Conservation (phyloP, 768 basidiomycete species). For the Russula virescens region DNA sequence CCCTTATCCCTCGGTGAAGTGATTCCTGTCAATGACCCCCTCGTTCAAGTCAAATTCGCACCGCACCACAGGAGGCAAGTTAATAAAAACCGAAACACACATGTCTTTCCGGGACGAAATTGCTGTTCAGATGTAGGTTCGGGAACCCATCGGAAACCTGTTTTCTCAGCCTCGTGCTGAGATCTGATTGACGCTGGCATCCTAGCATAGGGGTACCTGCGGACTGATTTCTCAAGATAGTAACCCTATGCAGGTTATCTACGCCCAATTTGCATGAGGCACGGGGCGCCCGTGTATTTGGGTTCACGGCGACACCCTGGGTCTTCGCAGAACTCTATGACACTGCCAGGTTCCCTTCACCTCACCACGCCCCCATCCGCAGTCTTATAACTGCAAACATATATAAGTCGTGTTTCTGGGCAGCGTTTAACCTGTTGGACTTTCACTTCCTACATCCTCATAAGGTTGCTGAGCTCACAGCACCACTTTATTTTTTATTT, state of each 20-base stretch:
- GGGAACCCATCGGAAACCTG: background rate
- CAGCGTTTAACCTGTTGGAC: background rate
- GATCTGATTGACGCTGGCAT: background rate
- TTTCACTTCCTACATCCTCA: slow-evolving; percentile 3
- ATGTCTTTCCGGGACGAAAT: background rate
- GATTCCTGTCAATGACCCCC: background rate
- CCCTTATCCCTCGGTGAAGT: background rate
- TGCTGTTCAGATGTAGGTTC: background rate
- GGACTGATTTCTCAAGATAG: background rate
- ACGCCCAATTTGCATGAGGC: background rate
- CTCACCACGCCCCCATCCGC: slow-evolving; percentile 10
- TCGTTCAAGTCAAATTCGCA: background rate
- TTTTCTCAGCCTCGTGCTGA: background rate
- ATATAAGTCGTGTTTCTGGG: slow-evolving; percentile 9
- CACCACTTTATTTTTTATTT: background rate
- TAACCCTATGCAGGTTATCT: background rate
- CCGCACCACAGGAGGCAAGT: background rate
- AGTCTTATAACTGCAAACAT: background rate
- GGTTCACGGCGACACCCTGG: slow-evolving; percentile 6
- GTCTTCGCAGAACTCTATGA: slow-evolving; percentile 9
- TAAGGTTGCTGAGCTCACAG: slow-evolving; percentile 1
- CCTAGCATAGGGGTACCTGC: background rate
- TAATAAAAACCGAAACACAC: background rate
- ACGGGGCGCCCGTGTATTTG: slow-evolving; percentile 22
- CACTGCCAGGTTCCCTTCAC: background rate